Percentiles rank a stretch among this genome's conserved stretches.
Evolutionary conservation across 2,329 filamentous ascomycete genomes (phyloP).

Genomic region (Xylogone sp.): DNA sequence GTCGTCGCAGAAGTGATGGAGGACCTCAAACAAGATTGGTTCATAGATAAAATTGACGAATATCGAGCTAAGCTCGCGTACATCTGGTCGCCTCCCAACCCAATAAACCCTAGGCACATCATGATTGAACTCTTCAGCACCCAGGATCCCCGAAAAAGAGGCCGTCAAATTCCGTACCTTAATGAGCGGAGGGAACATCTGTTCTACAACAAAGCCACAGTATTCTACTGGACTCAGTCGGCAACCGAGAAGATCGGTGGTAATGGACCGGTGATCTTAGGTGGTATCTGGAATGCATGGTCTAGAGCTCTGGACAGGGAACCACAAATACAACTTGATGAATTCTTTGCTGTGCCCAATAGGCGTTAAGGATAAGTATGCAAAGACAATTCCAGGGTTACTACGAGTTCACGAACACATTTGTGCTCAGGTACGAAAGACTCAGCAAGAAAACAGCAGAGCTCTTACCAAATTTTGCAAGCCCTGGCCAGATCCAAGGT

Average conservation of each 20-base stretch:
- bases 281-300: slow-evolving; percentile 18
- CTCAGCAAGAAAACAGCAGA: slow-evolving; percentile 13
- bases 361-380: slow-evolving; percentile 11
- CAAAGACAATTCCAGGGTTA: slow-evolving; percentile 14
- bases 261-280: slow-evolving; percentile 12
- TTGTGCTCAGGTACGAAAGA: slow-evolving; percentile 13
- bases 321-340: slow-evolving; percentile 16
- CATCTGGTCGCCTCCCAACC: slow-evolving; percentile 15
- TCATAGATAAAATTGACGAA: slow-evolving; percentile 12
- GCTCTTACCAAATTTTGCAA: slow-evolving; percentile 9
- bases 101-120: slow-evolving; percentile 11
- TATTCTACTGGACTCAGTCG: slow-evolving; percentile 15
- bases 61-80: slow-evolving; percentile 16
- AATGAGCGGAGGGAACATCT: slow-evolving; percentile 12
- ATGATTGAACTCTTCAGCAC: slow-evolving; percentile 13
- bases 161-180: slow-evolving; percentile 12
- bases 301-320: slow-evolving; percentile 12
- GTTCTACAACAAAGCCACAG: slow-evolving; percentile 18
- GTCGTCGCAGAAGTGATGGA: slow-evolving; percentile 14
- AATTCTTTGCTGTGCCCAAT: slow-evolving; percentile 18
- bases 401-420: slow-evolving; percentile 13
- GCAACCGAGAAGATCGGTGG: slow-evolving; percentile 9
- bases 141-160: slow-evolving; percentile 12
- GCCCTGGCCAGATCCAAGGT: slow-evolving; percentile 12
- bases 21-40: slow-evolving; percentile 13